Base-by-base conservation (phyloP, 2,329 filamentous ascomycete species). In the Hypoxylon sp. region DNA sequence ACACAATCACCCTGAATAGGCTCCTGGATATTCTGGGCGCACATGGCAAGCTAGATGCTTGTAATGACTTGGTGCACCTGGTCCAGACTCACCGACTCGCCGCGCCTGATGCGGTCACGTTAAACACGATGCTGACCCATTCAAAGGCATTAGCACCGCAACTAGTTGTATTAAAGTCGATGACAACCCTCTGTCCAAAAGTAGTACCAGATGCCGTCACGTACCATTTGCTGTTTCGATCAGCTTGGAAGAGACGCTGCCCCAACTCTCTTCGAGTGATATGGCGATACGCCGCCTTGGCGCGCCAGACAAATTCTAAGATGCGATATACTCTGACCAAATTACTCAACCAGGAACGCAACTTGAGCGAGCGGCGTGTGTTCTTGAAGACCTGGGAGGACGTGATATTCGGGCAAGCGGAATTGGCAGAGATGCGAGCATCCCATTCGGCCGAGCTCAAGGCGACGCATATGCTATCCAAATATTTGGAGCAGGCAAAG, bases 251-350 rank as follows among this genome's bases (percentile, higher is more conserved):
- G 29, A 68, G 54, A 19, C 66, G 73, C 4, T 67, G 66, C 51
- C 76, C 77, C 22, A 79, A 79, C 50, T 72, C 75, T 74, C 70
- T 78, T 39, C 71, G 74, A 29, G 76, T 79, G 2, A 57, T 78
- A 39, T 78, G 73, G 74, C 74, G 73, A 47, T 78, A 78, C 61
- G 66, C 70, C 6, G 70, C 48, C n/a, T 70, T 74, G 26, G 55
- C 64, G 1, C 57, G 50, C 13, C 37, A 46, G 26, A 69, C 71
- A 3, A 67, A 29, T 17, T 55, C 66, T 10, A 69, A 71, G 29
- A 74, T 77, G 72, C 68, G 73, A n/a, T 47, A 69, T 29, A 52
- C n/a, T 6, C 55, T 78, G 13, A 67, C 64, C 8, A 61, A 29
- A 14, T 61, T 78, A n/a, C 53, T 75, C 22, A 47, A 17, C 6